Evolutionary conservation across 2,329 filamentous ascomycete genomes (phyloP), one percentile per base, ranked within the genome.

Genomic region (Helotiales sp.): DNA sequence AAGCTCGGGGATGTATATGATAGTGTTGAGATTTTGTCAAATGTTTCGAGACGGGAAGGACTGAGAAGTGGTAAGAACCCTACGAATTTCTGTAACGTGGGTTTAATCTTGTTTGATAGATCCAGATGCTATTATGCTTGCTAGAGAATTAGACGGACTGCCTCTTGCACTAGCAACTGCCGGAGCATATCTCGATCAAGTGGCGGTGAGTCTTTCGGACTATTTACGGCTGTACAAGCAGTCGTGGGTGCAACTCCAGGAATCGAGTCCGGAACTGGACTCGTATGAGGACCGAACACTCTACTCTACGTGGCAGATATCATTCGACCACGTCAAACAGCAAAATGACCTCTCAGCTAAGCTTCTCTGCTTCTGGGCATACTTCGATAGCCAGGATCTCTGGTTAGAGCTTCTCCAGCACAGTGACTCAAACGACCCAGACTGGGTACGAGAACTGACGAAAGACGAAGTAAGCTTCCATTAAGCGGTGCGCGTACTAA

Each of bases 361-460:
- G 0, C 65, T 67, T 26, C 54, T 67, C 55, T 28, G 32, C 26
- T 24, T 67, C 1, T 67, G 45, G 61, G 61, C 52, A 22, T 67
- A 67, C 28, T 63, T 67, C 47, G 45, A 67, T 45, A 67, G 45
- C 24, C 15, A 67, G 26, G 61, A 67, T 61, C 60, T 67, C 32
- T 67, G 54, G 61, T 67, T 67, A 7, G 61, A 67, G 45, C 65
- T 67, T 58, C 49, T 67, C 57, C 61, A 32, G 20, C 43, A 67
- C 26, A 50, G 54, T 24, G 54, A 67, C 1, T 61, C 50, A 40
- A 17, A 47, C 0, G 20, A 37, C 57, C 61, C 47, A 6, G 34
- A 64, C 6, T 67, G 57, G 61, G 2, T 67, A 61, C 43, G n/a
- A 64, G 49, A 61, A 30, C 55, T 67, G 4, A 40, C 40, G 57